These are phyloP conservation scores for Aspergillus pseudoviridinutans DNA, from an alignment of 2,329 filamentous ascomycete genomes.

Conservation along the genomic window DNA sequence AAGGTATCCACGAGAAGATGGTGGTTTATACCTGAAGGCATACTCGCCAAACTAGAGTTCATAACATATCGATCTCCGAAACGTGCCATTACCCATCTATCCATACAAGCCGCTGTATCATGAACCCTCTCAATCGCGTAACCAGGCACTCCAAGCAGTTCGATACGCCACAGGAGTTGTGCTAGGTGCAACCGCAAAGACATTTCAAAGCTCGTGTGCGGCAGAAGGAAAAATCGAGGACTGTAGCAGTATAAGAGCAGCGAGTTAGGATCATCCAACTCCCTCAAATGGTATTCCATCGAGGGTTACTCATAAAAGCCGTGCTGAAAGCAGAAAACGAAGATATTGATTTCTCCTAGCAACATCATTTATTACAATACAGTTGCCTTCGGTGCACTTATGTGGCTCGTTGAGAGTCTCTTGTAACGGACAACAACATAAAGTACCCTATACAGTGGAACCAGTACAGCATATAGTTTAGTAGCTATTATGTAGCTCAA, in stretches of 20 bases:
- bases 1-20: neutral
- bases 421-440: neutral
- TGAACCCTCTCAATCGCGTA: neutral
- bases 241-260: neutral
- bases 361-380: too few species aligned
- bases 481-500: neutral
- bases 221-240: neutral
- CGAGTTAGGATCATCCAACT: neutral
- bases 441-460: neutral
- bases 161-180: neutral
- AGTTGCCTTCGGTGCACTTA: neutral
- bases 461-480: neutral
- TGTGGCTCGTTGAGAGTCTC: neutral
- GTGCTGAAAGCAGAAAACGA: slow-evolving; percentile 1
- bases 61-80: too few species aligned
- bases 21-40: neutral
- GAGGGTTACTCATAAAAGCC: neutral
- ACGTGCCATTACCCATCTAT: too few species aligned
- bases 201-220: neutral
- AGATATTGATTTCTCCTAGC: neutral
- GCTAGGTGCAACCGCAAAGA: neutral
- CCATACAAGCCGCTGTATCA: neutral
- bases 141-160: neutral
- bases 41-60: neutral
- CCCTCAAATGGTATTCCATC: neutral